phyloP scores from a whole-genome alignment of 2,329 filamentous ascomycete species.

The Dactylellina haptotyla region DNA sequence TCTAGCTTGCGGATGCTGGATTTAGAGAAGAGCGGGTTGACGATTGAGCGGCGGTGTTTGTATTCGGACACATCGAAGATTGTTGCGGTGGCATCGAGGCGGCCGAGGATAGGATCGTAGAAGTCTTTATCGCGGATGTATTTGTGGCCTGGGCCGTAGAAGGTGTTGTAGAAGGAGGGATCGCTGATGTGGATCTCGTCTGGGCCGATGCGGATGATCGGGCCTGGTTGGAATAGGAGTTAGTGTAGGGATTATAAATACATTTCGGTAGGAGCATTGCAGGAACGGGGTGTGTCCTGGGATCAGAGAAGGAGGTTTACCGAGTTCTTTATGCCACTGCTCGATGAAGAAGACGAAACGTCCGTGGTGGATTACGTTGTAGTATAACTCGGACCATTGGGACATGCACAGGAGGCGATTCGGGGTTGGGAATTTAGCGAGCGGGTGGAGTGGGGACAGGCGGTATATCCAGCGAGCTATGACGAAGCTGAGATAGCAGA shows the following conservation, averaged over 20 bases:
- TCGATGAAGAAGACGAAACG: slow-evolving; percentile 3
- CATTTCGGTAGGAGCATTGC: too few relatives aligned
- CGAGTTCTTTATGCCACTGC: slow-evolving; percentile 27
- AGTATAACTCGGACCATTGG: slow-evolving; percentile 33
- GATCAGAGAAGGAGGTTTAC: too few relatives aligned
- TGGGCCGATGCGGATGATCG: slow-evolving; percentile 34
- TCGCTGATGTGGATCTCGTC: slow-evolving; percentile 39
- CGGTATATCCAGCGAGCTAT: slow-evolving; percentile 32
- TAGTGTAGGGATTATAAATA: neutral
- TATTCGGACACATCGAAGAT: neutral
- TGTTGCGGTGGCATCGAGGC: neutral
- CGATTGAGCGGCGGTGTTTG: slow-evolving; percentile 1
- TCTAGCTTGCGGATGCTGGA: slow-evolving; percentile 23
- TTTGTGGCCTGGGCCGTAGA: slow-evolving; percentile 14
- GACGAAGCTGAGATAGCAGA: slow-evolving; percentile 17
- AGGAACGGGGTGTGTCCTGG: too few relatives aligned
- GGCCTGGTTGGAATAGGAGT: slow-evolving; percentile 1
- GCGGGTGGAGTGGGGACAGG: slow-evolving; percentile 28
- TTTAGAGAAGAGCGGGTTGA: slow-evolving; percentile 18
- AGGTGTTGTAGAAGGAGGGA: slow-evolving; percentile 7
- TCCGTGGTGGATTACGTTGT: slow-evolving; percentile 5
- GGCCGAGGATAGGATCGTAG: slow-evolving; percentile 7
- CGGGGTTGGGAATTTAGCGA: slow-evolving; percentile 33
- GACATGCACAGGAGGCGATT: slow-evolving; percentile 5
- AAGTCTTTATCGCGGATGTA: neutral